phyloP scores from a whole-genome alignment of 2,329 filamentous ascomycete genomes.

The Didymella pinodella region DNA sequence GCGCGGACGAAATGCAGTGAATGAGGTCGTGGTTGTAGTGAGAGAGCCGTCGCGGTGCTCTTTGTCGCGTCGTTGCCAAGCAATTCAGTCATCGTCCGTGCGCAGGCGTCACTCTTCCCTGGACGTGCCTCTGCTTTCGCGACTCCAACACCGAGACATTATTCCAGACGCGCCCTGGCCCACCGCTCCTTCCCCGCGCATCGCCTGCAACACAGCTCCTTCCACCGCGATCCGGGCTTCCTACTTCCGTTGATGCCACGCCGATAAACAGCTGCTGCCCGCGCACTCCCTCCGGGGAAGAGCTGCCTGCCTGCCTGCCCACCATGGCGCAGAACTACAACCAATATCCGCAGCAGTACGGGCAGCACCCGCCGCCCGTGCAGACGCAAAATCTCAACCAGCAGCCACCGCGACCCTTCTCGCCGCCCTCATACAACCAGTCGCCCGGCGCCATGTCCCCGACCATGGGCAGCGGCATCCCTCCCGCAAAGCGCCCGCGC shows the following conservation, averaged over 20 bases:
- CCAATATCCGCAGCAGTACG: slow-evolving; percentile 35
- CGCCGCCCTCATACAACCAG: slow-evolving; percentile 55
- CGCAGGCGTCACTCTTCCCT: slow-evolving; percentile 33
- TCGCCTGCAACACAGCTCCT: slow-evolving; percentile 14
- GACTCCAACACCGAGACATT: slow-evolving; percentile 25
- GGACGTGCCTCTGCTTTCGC: slow-evolving; percentile 19
- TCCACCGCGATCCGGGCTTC: neutral
- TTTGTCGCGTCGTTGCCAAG: slow-evolving; percentile 42
- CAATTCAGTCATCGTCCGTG: slow-evolving; percentile 20
- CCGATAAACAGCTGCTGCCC: slow-evolving; percentile 26
- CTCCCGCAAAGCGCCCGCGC: slow-evolving; percentile 76
- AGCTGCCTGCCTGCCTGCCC: slow-evolving; percentile 32
- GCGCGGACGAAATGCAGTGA: slow-evolving; percentile 6
- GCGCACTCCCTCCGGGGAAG: slow-evolving; percentile 36
- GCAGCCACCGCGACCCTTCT: slow-evolving; percentile 53
- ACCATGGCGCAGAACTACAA: slow-evolving; percentile 47
- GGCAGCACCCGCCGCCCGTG: slow-evolving; percentile 42
- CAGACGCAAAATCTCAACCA: slow-evolving; percentile 51
- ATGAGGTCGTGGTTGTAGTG: neutral
- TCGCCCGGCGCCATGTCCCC: slow-evolving; percentile 62
- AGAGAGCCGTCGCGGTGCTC: slow-evolving; percentile 23
- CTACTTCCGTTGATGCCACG: slow-evolving; percentile 18
- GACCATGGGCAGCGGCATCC: slow-evolving; percentile 54
- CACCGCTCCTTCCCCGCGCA: slow-evolving; percentile 18
- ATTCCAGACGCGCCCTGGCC: slow-evolving; percentile 27